These are phyloP conservation scores for Lentinula lateritia DNA, from an alignment of 768 basidiomycete genomes.

Conservation along the genomic window DNA sequence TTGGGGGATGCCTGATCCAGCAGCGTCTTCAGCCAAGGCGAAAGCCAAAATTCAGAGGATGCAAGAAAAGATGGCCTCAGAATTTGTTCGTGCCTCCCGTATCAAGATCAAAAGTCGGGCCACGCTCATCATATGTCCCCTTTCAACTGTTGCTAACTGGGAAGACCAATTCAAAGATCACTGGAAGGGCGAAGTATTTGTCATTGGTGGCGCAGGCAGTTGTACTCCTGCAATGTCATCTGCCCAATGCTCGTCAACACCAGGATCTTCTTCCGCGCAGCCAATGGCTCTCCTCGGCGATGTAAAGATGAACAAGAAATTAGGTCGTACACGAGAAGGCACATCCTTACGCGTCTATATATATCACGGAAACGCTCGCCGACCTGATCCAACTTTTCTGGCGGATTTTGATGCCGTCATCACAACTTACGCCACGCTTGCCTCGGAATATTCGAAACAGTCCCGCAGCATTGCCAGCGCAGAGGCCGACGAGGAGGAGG, in stretches of 20 bases:
- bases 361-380: conserved; percentile 89
- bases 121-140: conserved; percentile 93
- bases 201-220: conserved; percentile 65
- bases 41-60: conserved; percentile 62
- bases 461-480: conserved; percentile 51
- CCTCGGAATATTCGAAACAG: conserved; percentile 93
- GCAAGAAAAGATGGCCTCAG: conserved; percentile 69
- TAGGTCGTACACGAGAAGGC: conserved; percentile 37
- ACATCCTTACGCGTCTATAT: conserved; percentile 79
- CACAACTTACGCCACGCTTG: conserved; percentile 94
- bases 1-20: conserved; percentile 74
- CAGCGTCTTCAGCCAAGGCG: conserved; percentile 39
- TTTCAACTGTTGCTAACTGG: conserved; percentile 98
- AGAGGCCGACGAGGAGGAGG: conserved; percentile 65
- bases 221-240: conserved; percentile 23
- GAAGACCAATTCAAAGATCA: conserved; percentile 98
- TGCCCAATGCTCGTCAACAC: conserved; percentile 29
- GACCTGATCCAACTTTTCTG: conserved; percentile 80
- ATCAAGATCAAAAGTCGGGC: conserved; percentile 83
- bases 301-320: conserved; percentile 24
- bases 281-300: conserved; percentile 23
- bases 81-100: conserved; percentile 62
- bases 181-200: conserved; percentile 83
- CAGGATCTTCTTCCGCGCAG: conserved; percentile 24
- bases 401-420: conserved; percentile 96